Evolutionary conservation across 352 stramenopile genomes (phyloP).

Genomic region (Phytophthora macrochlamydospora): DNA sequence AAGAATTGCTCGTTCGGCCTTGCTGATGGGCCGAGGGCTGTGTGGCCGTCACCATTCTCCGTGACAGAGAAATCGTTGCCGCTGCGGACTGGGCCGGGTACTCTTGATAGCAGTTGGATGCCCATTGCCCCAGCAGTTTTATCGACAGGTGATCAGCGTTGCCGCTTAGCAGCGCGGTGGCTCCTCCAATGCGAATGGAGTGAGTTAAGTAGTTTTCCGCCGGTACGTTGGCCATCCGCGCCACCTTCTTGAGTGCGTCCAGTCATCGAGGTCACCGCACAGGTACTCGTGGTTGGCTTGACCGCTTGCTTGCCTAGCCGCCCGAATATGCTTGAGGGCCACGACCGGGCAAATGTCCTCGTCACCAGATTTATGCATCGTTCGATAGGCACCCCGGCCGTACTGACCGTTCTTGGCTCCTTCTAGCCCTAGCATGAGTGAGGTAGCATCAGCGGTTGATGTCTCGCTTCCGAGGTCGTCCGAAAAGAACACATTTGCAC

Average conservation of each 20-base stretch:
- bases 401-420: constrained; percentile 30
- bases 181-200: constrained; percentile 4
- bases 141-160: not conserved
- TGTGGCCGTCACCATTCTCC: not conserved
- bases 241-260: not conserved
- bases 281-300: not conserved
- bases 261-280: not conserved
- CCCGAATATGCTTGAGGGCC: not conserved
- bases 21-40: not conserved
- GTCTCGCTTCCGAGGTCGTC: constrained; percentile 2
- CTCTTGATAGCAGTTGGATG: constrained; percentile 16
- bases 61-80: constrained; percentile 2
- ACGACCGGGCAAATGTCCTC: constrained; percentile 16
- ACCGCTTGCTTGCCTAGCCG: not conserved
- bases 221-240: constrained; percentile 2
- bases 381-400: constrained; percentile 18
- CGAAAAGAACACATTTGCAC: constrained; percentile 10
- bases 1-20: constrained; percentile 9
- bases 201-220: constrained; percentile 12
- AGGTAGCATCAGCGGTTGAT: not conserved
- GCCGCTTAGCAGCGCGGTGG: constrained; percentile 1
- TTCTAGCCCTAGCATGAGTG: constrained; percentile 14
- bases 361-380: constrained; percentile 14
- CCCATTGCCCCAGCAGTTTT: constrained; percentile 6
- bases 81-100: constrained; percentile 11